Base-by-base conservation (phyloP, 2,329 filamentous ascomycete genomes). In the Dothiorella sarmentorum region DNA sequence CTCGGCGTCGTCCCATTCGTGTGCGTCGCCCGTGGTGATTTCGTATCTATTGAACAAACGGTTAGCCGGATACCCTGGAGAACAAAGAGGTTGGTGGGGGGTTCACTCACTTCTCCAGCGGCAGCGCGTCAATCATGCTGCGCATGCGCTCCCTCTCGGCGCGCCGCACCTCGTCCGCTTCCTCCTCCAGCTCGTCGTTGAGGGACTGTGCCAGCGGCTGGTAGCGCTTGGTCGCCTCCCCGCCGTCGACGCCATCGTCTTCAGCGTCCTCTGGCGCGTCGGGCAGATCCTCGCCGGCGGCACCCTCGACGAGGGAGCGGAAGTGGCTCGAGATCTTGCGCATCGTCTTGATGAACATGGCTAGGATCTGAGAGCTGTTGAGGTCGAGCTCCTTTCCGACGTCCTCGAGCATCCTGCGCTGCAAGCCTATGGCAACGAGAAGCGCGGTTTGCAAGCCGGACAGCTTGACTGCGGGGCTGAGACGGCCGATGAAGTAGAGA, bases 331-430 rank as follows among this genome's bases (percentile, higher is more conserved):
- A 89, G 37, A 96, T 82, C 77, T 97, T 97, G 64, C 91, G 85
- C 61, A 97, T 82, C 61, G 96, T 88, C 80, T 99, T 99, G 72
- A 96, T 90, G 74, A 99, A 97, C 88, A 97, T 96, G 61, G 93
- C 92, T 62, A 99, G 80, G 3, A 97, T 78, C 76, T 97, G 94
- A 43, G 86, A 87, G 2, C 85, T 82, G 0, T 84, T 85, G 5
- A 97, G 76, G 7, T 81, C 82, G 3, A 96, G 75, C 68, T 99
- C 94, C 62, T 87, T 85, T 62, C 92, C 88, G 7, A 97, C 77
- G 11, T 84, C 82, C 13, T 94, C 90, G 26, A 99, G 79, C 37
- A 89, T 87, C 77, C 97, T 97, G 64, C 89, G 85, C 74, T 99
- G 95, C 61, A 97, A 77, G 18, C 95, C 94, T 47, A 74, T 70